A percentile compares a stretch with the other conserved stretches of the same genome.
These are phyloP conservation scores for Silybum marianum DNA, from an alignment of 129 eudicot species.

Conservation along the genomic window DNA sequence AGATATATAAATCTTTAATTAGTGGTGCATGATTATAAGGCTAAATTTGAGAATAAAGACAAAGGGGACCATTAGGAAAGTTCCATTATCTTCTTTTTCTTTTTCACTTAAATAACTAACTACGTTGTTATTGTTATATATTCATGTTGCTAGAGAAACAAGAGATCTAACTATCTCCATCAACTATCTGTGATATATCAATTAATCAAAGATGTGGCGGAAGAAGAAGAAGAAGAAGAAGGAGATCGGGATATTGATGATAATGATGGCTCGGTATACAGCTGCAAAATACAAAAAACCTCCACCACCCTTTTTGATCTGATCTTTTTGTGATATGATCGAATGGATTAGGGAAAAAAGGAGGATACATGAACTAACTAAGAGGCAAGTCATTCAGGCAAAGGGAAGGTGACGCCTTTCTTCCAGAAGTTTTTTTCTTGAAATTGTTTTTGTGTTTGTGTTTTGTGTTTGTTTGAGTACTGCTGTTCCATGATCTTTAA, in stretches of 20 bases:
- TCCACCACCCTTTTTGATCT: slow-evolving; percentile 11
- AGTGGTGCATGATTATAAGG: slow-evolving; percentile 43
- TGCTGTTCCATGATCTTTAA: slow-evolving; percentile 19
- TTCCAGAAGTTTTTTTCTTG: slow-evolving; percentile 51
- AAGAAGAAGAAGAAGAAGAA: slow-evolving; percentile 38
- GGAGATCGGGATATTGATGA: not conserved
- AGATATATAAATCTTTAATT: slow-evolving; percentile 23
- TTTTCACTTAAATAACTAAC: slow-evolving; percentile 23
- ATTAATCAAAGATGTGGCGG: slow-evolving; percentile 39
- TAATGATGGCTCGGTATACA: not conserved
- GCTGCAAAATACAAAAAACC: slow-evolving; percentile 4
- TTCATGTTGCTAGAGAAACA: slow-evolving; percentile 13
- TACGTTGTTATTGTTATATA: slow-evolving; percentile 14
- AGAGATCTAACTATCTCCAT: slow-evolving; percentile 8
- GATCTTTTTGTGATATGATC: slow-evolving; percentile 21
- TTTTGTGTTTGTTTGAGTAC: slow-evolving; percentile 17
- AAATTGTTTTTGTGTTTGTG: slow-evolving; percentile 18
- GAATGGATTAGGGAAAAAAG: slow-evolving; percentile 31
- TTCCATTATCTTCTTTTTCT: slow-evolving; percentile 39
- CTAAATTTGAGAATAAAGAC: slow-evolving; percentile 44
- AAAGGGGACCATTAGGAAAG: slow-evolving; percentile 53
- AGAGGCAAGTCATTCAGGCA: slow-evolving; percentile 93
- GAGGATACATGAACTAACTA: slow-evolving; percentile 20
- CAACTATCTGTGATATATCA: slow-evolving; percentile 7
- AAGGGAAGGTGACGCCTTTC: slow-evolving; percentile 98